These are phyloP conservation scores for Vitis vinifera DNA, from an alignment of 164 flowering plant species.

Conservation along the genomic window DNA sequence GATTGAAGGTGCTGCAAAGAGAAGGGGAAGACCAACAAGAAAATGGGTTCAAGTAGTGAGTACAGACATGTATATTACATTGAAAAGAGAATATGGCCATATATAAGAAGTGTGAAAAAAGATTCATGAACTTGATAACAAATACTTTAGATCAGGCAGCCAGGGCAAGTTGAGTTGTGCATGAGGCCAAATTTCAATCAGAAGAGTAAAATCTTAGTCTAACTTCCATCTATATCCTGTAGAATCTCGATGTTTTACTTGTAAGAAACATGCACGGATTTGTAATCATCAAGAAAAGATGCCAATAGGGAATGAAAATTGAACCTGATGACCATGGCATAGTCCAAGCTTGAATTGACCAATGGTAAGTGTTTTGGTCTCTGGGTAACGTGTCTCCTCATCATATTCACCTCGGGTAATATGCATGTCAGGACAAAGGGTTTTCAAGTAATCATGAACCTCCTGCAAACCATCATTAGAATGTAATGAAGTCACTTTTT, in stretches of 20 bases:
- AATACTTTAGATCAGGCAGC: no score
- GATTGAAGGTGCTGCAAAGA: no score
- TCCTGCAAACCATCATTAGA: constrained; percentile 48
- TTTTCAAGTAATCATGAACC: constrained; percentile 91
- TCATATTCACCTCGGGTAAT: constrained; percentile 90
- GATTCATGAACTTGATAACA: no score
- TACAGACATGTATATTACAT: no score
- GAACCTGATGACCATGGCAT: constrained; percentile 97
- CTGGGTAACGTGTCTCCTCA: constrained; percentile 81
- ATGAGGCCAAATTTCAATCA: background rate
- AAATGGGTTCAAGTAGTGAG: no score
- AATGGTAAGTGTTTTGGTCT: constrained; percentile 87
- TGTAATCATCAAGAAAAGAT: background rate
- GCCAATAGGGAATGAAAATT: constrained; percentile 5
- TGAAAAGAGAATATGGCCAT: no score
- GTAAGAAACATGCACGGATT: background rate
- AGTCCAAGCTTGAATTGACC: constrained; percentile 95
- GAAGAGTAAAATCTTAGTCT: background rate
- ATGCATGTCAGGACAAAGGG: constrained; percentile 88
- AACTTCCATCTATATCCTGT: background rate
- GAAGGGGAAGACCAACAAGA: no score
- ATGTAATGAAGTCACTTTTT: background rate
- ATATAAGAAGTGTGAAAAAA: no score
- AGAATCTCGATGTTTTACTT: background rate
- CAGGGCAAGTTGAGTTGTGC: background rate